A percentile compares a stretch with the other conserved stretches of the same genome.
phyloP scores from a whole-genome alignment of 139 green algal species.

The Deuterostichococcus epilithicus region DNA sequence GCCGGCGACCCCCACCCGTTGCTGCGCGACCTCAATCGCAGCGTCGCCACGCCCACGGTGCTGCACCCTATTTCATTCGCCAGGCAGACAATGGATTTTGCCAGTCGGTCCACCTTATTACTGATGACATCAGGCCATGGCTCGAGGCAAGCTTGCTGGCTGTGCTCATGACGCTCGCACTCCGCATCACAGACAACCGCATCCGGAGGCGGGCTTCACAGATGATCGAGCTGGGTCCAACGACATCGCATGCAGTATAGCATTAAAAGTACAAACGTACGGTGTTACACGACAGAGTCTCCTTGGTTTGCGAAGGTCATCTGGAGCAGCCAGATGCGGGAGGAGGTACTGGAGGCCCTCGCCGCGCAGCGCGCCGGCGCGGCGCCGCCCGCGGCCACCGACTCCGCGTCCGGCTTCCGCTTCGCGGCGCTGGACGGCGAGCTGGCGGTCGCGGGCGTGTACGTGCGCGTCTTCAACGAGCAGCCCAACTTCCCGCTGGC shows the following conservation, averaged over 20 bases:
- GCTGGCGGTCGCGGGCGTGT: conserved; percentile 83
- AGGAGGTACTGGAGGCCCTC: conserved; percentile 64
- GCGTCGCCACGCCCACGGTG: conserved; percentile 47
- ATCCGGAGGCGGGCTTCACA: too few species aligned
- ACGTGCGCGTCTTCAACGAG: conserved; percentile 80
- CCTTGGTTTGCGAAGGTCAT: conserved; percentile 55
- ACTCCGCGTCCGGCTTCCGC: conserved; percentile 6
- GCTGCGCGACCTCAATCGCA: conserved; percentile 58
- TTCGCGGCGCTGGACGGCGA: conserved; percentile 43
- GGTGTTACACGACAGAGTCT: too few species aligned
- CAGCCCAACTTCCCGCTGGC: conserved; percentile 49
- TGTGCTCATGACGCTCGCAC: too few species aligned
- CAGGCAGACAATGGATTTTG: too few species aligned
- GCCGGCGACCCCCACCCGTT: conserved; percentile 57
- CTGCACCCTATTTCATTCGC: neutral
- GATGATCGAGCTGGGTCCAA: too few species aligned
- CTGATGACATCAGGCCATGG: too few species aligned
- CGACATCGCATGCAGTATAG: too few species aligned
- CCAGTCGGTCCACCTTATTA: too few species aligned
- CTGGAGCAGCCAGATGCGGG: conserved; percentile 81
- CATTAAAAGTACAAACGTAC: too few species aligned
- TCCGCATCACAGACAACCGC: too few species aligned
- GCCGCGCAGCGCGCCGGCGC: conserved; percentile 24
- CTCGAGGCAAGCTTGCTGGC: too few species aligned
- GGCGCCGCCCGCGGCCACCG: neutral